Conservation (phyloP, 1,284 basidiomycete species). For the Pholiota adiposa region DNA sequence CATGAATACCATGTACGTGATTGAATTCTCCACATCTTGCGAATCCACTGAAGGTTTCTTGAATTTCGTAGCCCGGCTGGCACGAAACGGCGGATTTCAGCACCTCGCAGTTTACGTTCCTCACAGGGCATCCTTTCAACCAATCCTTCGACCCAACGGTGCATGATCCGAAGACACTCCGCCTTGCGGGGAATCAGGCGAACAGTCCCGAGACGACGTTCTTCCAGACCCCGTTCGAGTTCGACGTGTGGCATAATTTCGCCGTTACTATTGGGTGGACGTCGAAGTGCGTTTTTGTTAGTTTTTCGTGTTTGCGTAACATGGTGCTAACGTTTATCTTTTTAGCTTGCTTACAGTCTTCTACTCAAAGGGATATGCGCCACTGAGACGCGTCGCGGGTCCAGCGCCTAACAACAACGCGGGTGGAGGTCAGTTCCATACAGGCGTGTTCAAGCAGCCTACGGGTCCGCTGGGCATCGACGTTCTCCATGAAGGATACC, state of each 20-base stretch:
- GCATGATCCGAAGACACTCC: slow-evolving; percentile 16
- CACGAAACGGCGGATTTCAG: slow-evolving; percentile 21
- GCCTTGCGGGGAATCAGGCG: slow-evolving; percentile 16
- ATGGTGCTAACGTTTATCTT: no score
- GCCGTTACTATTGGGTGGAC: slow-evolving; percentile 18
- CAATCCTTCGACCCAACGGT: slow-evolving; percentile 17
- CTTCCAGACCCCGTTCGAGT: slow-evolving; percentile 18
- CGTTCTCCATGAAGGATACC: slow-evolving; percentile 18
- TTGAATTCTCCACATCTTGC: neutral
- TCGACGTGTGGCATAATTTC: slow-evolving; percentile 21
- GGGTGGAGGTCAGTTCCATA: slow-evolving; percentile 19
- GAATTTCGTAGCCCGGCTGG: slow-evolving; percentile 16
- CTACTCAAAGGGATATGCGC: slow-evolving; percentile 16
- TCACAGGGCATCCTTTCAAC: slow-evolving; percentile 17
- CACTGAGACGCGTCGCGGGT: slow-evolving; percentile 13
- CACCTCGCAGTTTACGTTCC: slow-evolving; percentile 18
- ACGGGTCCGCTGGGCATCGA: slow-evolving; percentile 19
- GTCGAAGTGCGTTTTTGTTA: slow-evolving; percentile 7
- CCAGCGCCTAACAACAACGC: slow-evolving; percentile 17
- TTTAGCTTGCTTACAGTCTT: slow-evolving; percentile 15
- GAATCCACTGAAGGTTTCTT: no score
- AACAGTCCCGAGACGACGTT: slow-evolving; percentile 19
- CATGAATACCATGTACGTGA: slow-evolving; percentile 20
- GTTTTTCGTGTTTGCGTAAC: no score
- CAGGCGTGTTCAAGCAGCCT: slow-evolving; percentile 17